phyloP scores from a whole-genome alignment of 2,329 filamentous ascomycete genomes.

The Hortaea werneckii region DNA sequence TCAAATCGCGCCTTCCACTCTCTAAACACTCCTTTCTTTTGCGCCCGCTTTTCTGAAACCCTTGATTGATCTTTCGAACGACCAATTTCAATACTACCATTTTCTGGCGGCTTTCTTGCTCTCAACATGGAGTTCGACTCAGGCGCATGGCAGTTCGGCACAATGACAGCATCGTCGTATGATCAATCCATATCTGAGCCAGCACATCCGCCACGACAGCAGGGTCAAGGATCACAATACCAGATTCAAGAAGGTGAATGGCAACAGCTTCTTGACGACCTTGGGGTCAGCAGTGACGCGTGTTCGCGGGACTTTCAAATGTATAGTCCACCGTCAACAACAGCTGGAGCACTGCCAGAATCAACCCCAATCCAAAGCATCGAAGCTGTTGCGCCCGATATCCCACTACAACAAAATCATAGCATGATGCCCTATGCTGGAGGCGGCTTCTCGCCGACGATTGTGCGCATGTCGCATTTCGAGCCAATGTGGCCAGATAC shows the following conservation, averaged over 20 bases:
- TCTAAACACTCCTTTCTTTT: not conserved
- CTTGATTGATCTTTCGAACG: no score
- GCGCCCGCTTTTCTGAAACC: not conserved
- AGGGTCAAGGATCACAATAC: constrained; percentile 1
- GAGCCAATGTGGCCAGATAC: not conserved
- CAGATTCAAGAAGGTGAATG: constrained; percentile 1
- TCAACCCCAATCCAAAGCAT: constrained; percentile 3
- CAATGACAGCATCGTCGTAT: not conserved
- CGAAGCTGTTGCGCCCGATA: not conserved
- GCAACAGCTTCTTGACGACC: constrained; percentile 4
- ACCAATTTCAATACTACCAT: no score
- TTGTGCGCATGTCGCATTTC: not conserved
- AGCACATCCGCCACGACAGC: not conserved
- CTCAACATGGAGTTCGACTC: not conserved
- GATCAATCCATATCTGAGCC: not conserved
- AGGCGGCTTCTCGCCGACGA: not conserved
- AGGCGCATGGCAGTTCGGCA: not conserved
- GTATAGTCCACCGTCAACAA: not conserved
- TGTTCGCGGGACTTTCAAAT: constrained; percentile 1
- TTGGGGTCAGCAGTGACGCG: not conserved
- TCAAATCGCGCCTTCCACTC: not conserved
- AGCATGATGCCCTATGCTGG: not conserved
- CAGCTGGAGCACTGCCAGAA: not conserved
- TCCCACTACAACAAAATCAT: no score
- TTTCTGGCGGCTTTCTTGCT: no score